Percentiles rank a stretch among this genome's conserved stretches.
phyloP scores from a whole-genome alignment of 345 rosid genomes.

The Balakata baccata region DNA sequence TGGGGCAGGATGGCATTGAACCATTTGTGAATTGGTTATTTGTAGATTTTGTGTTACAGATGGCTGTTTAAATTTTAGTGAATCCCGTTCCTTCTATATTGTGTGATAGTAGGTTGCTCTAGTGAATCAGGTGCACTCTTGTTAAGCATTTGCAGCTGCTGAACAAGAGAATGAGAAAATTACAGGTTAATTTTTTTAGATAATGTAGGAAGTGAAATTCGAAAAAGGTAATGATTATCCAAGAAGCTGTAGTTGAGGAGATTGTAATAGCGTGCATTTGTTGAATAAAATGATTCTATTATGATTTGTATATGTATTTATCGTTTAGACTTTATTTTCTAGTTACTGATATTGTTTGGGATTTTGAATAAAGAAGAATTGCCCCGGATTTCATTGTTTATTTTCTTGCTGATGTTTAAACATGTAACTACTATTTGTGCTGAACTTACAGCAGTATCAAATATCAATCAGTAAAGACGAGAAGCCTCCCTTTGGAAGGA shows the following conservation, averaged over 20 bases:
- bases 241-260: not conserved
- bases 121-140: conserved; percentile 11
- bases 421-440: too few relatives aligned
- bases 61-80: conserved; percentile 14
- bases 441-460: too few relatives aligned
- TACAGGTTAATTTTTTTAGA: not conserved
- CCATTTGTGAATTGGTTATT: conserved; percentile 8
- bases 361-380: conserved; percentile 3
- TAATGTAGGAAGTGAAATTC: not conserved
- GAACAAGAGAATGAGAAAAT: not conserved
- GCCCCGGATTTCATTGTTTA: not conserved
- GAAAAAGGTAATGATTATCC: not conserved
- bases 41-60: conserved; percentile 19
- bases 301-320: not conserved
- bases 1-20: conserved; percentile 9
- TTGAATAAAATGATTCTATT: not conserved
- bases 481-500: too few relatives aligned
- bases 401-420: not conserved
- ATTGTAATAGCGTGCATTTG: conserved; percentile 3
- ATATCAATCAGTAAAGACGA: too few relatives aligned
- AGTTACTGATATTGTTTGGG: too few relatives aligned
- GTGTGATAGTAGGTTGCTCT: conserved; percentile 11
- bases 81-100: conserved; percentile 16
- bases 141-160: conserved; percentile 17
- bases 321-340: not conserved